Conservation (phyloP, 148 eudicot genomes). For the Pouteria glomerata region DNA sequence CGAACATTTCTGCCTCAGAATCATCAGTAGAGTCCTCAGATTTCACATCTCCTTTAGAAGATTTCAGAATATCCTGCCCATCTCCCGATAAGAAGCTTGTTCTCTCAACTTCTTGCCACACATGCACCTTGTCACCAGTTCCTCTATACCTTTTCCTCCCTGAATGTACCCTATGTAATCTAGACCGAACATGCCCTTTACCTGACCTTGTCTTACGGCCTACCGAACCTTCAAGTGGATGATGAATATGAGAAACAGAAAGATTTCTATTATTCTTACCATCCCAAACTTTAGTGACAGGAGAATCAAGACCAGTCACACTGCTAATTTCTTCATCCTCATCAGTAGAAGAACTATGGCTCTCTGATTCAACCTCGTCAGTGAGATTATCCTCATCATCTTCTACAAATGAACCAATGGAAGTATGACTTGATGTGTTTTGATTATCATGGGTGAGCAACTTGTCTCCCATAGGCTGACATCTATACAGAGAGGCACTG, state of each 20-base stretch:
- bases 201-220: constrained; percentile 40
- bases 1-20: constrained; percentile 56
- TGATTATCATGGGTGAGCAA: constrained; percentile 14
- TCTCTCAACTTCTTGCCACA: constrained; percentile 91
- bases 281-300: constrained; percentile 88
- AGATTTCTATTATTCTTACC: constrained; percentile 62
- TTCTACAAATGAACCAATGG: constrained; percentile 38
- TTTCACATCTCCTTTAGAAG: constrained; percentile 38
- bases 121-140: constrained; percentile 42
- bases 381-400: constrained; percentile 38
- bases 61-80: constrained; percentile 60
- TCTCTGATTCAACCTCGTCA: constrained; percentile 43
- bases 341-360: constrained; percentile 52
- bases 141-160: constrained; percentile 55
- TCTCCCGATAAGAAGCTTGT: constrained; percentile 68
- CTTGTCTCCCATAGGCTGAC: constrained; percentile 23
- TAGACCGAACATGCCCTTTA: constrained; percentile 33
- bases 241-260: constrained; percentile 62
- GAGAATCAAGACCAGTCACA: constrained; percentile 79
- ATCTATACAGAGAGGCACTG: constrained; percentile 23
- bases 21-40: constrained; percentile 81
- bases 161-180: constrained; percentile 38
- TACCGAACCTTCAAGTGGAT: constrained; percentile 79
- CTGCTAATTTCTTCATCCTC: constrained; percentile 63
- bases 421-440: constrained; percentile 25